Base-by-base conservation (phyloP, 495 filamentous ascomycete genomes). In the Darksidea phi region DNA sequence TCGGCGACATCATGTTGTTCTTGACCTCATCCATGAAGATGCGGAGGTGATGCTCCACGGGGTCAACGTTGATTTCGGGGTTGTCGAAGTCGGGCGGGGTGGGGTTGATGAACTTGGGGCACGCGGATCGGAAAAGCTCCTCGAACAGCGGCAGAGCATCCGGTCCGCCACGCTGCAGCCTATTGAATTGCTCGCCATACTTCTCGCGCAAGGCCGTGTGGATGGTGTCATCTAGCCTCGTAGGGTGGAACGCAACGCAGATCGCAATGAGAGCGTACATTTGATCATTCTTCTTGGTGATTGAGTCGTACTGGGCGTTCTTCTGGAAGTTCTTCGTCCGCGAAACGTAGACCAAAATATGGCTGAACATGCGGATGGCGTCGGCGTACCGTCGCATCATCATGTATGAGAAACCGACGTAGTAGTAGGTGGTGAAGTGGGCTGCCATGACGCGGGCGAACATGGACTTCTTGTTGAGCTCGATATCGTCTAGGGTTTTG, bases 321-420 rank as follows among this genome's bases (percentile, higher is more conserved):
- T 98, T 98, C 77, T 97, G 95, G 85, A 97, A 97, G 80, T 97
- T 97, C 88, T 98, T 98, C 70, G 94, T 98, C 63, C 94, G 85
- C 49, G 90, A 95, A 64, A 97, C 95, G 79, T 98, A 98, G 77
- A 98, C 88, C 73, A 98, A 83, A 76, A 98, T 98, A 82, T 98
- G 94, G 80, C 88, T 92, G 86, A 98, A 98, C 86, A 95, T 93
- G 81, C 93, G 90, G 77, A 97, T 96, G 74, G 94, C 94, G 73
- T 98, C 94, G 77, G 89, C 90, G 72, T 98, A 98, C 72, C 94
- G 89, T 75, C 93, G 91, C 89, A 97, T 92, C 94, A 98, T 98
- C 94, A 98, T 97, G 85, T 98, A 98, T 67, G 90, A 95, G 85
- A 98, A 97, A 56, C 94, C 94, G 65, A 97, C 93, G 74, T 97